Base-by-base conservation (phyloP, 208 protist genomes). In the Acanthamoeba culbertsoni region DNA sequence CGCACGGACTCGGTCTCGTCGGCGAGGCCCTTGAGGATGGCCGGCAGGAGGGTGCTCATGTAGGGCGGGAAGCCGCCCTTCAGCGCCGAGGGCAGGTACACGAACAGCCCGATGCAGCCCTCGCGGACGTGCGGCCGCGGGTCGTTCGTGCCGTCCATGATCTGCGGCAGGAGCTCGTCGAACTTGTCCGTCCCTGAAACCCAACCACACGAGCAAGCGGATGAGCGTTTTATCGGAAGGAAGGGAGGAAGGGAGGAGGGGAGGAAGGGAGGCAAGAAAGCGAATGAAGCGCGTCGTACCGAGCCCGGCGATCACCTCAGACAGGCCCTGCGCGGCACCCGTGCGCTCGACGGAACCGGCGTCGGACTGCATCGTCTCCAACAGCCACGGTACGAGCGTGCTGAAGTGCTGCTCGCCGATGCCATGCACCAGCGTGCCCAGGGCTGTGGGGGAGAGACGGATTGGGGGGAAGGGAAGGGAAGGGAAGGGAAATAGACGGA, bases 281-380 rank as follows among this genome's bases (percentile, higher is more conserved):
- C 5, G 43, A 31, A 40, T 7, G 42, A 26, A 79, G n/a, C n/a
- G n/a, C n/a, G n/a, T n/a, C 48, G 43, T n/a, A 62, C 91, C 95
- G 4, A 95, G 89, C 6, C 93, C 90, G n/a, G 62, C 55, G 0
- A 97, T 31, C 14, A 97, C 96, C 90, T 98, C 97, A 23, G 93
- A 94, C 12, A 98, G 93, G 71, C 93, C 97, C 94, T 98, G 96
- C 28, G 97, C 97, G 2, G 97, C 97, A 79, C 97, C 97, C 23
- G 90, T 51, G 86, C 97, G 93, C 79, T 98, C 97, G 4, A 98
- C 96, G 7, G 94, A 57, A 71, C 94, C 91, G 26, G 46, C 42
- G 4, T 96, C 96, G 8, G 94, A 93, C n/a, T 94, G 65, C 26
- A 97, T 86, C 18, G 92, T 96, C 35, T 95, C 95, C 10, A 96